Evolutionary conservation across 305 asterid genomes (phyloP).

Genomic region (Caryopteris hybrid): DNA sequence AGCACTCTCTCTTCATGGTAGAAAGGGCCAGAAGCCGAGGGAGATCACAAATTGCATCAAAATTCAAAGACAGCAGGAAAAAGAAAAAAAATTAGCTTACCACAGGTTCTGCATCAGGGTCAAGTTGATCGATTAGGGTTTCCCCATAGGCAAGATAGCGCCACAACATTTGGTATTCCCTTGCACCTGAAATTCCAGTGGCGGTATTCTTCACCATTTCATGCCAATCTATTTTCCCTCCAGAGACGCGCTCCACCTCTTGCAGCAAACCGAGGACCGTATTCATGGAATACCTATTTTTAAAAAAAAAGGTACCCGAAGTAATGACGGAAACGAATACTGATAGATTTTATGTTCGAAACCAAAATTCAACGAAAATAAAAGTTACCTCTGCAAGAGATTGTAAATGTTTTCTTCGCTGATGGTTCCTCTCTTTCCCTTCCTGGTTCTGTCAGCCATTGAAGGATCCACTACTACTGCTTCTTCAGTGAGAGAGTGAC

Average conservation of each 20-base stretch:
- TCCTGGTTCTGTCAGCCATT: conserved; percentile 57
- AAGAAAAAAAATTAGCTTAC: conserved; percentile 21
- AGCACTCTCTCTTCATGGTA: not conserved
- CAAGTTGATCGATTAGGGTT: conserved; percentile 41
- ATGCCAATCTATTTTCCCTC: conserved; percentile 68
- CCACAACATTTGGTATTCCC: conserved; percentile 83
- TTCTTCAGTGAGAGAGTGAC: conserved; percentile 8
- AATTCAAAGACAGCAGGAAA: not conserved
- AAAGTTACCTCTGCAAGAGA: conserved; percentile 46
- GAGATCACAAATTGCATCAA: conserved; percentile 2
- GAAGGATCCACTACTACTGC: not conserved
- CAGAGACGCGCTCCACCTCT: conserved; percentile 60
- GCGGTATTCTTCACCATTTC: conserved; percentile 55
- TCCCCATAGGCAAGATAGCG: conserved; percentile 80
- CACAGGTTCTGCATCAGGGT: conserved; percentile 41
- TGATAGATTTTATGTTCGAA: not conserved
- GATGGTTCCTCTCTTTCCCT: conserved; percentile 44
- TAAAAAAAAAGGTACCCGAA: not conserved
- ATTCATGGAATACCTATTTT: conserved; percentile 56
- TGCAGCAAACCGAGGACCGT: conserved; percentile 64
- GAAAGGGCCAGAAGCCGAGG: conserved; percentile 1
- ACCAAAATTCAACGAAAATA: not conserved
- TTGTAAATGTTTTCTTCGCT: conserved; percentile 46
- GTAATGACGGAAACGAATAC: not conserved
- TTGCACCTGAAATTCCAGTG: conserved; percentile 67